Conservation (phyloP, 139 green algal species). For the Spirogloea muscicola region DNA sequence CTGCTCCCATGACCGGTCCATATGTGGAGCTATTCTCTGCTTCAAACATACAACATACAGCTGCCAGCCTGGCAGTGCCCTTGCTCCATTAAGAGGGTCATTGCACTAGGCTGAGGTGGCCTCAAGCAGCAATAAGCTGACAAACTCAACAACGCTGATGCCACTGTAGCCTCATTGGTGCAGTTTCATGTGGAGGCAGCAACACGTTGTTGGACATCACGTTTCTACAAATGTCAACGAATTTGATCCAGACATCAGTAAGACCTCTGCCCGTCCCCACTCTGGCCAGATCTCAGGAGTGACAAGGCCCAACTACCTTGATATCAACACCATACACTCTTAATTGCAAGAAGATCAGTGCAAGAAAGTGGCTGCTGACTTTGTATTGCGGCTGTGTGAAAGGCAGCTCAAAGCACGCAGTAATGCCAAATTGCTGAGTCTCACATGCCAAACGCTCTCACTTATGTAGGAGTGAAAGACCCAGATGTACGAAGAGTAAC, state of each 20-base stretch:
- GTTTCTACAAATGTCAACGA: conserved; percentile 66
- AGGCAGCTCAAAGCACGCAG: too few species aligned
- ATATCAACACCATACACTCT: too few species aligned
- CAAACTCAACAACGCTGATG: too few species aligned
- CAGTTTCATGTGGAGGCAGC: conserved; percentile 73
- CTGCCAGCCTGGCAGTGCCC: background rate
- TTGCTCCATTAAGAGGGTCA: background rate
- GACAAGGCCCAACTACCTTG: too few species aligned
- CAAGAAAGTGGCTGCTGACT: too few species aligned
- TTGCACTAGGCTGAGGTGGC: background rate
- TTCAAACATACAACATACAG: background rate
- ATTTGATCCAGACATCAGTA: conserved; percentile 64
- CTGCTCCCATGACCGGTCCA: background rate
- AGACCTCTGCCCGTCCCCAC: too few species aligned
- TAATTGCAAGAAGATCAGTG: too few species aligned
- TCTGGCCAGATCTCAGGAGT: too few species aligned
- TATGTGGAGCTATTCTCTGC: background rate
- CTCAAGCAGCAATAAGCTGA: too few species aligned
- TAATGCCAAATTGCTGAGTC: too few species aligned
- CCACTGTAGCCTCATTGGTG: background rate
- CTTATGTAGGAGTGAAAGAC: conserved; percentile 31
- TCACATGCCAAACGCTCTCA: too few species aligned
- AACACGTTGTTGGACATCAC: conserved; percentile 75
- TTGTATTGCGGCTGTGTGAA: too few species aligned
- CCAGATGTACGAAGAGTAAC: conserved; percentile 60